Base-by-base conservation (phyloP, 495 filamentous ascomycete genomes). In the Coniosporium apollinis region DNA sequence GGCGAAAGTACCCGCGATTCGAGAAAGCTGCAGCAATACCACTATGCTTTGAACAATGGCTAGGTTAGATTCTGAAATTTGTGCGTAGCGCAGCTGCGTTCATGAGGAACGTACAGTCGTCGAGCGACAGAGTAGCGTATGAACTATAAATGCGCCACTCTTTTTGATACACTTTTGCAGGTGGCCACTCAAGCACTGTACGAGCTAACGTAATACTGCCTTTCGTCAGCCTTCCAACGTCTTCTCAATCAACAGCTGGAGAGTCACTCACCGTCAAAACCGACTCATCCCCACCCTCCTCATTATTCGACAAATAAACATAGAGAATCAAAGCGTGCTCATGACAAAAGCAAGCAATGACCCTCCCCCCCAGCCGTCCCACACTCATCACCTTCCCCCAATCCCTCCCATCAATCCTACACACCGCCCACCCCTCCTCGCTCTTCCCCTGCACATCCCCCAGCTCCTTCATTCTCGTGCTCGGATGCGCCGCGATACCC, bases 251-350 rank as follows among this genome's bases (percentile, higher is more conserved):
- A 26, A 6, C 7, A n/a, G n/a, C 22, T n/a, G 22, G 7, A 26
- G 7, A n/a, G n/a, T 11, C 5, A 47, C 47, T 40, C 43, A 58
- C 56, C 38, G 57, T 60, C 32, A 60, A 35, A 7, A 57, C 57
- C 1, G 47, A 50, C 30, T 57, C 54, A 8, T 53, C 52, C 14
- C 38, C 45, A 20, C 48, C 45, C 2, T 31, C 43, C 30, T 50
- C 51, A 20, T 58, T 49, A 33, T 36, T 50, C 15, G 38, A 40
- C 3, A 59, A 62, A 51, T 87, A 97, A 15, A 97, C 89, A 49
- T 97, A 97, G 2, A 94, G 59, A 16, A 94, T 78, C 33, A 97
- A 51, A 0, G 85, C 87, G 51, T 79, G 79, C n/a, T 85, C 81
- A 45, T 77, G 59, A 36, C 70, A 63, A 37, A 79, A 74, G 68